Evolutionary conservation across 495 filamentous ascomycete genomes (phyloP).

Genomic region (Jackrogersella minutella): DNA sequence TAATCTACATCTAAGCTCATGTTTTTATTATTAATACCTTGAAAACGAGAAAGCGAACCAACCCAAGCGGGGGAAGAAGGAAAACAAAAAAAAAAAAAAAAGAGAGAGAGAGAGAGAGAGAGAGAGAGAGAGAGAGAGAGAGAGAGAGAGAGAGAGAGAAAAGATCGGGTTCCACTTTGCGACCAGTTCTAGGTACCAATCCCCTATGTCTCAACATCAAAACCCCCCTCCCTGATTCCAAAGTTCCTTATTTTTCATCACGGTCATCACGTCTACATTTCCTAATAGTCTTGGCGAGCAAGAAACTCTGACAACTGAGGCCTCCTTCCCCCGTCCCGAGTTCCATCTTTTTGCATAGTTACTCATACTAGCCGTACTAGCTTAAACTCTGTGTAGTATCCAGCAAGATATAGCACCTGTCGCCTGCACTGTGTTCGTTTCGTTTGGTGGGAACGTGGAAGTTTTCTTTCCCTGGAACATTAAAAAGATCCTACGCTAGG

Average conservation of each 20-base stretch:
- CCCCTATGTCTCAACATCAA: conserved; percentile 1
- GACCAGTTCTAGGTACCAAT: conserved; percentile 6
- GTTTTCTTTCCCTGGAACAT: conserved; percentile 9
- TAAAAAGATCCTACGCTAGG: conserved; percentile 17
- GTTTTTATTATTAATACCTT: background rate
- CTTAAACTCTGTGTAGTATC: background rate
- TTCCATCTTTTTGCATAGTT: conserved; percentile 12
- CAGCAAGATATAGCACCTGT: background rate
- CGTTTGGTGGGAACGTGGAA: too few relatives aligned
- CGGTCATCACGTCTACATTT: conserved; percentile 26
- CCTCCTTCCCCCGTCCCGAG: conserved; percentile 35
- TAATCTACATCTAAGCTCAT: background rate
- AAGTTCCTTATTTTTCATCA: conserved; percentile 19
- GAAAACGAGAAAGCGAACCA: background rate
- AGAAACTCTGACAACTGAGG: conserved; percentile 30
- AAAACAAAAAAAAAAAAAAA: too few relatives aligned
- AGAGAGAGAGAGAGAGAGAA: background rate
- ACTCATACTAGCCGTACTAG: background rate
- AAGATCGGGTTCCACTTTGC: conserved; percentile 14
- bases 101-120: background rate
- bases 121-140: background rate
- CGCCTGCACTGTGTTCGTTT: conserved; percentile 11
- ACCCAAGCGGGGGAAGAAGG: too few relatives aligned
- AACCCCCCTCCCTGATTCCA: conserved; percentile 20
- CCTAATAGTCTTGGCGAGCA: conserved; percentile 38